Percentiles rank a stretch among this genome's conserved stretches.
Conservation (phyloP, 805 yeast genomes). For the Lipomyces kockii region DNA sequence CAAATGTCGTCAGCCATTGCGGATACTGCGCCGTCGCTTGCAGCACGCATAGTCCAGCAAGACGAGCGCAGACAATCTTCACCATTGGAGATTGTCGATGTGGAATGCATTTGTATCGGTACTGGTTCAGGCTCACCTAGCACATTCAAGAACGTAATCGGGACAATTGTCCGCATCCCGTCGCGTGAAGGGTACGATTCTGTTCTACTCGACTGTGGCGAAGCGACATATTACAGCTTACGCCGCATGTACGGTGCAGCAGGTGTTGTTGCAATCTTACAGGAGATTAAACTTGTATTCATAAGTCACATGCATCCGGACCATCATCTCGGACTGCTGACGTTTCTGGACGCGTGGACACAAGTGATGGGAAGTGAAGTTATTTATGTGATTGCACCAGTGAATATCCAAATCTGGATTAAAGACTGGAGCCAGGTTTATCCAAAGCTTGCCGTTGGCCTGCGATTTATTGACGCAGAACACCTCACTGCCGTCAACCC, state of each 20-base stretch:
- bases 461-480: constrained; percentile 12
- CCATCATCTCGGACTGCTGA: constrained; percentile 85
- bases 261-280: constrained; percentile 52
- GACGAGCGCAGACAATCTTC: neutral
- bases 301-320: constrained; percentile 96
- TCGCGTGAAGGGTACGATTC: constrained; percentile 39
- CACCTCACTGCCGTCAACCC: neutral
- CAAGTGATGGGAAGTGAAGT: constrained; percentile 34
- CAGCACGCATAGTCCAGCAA: neutral
- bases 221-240: constrained; percentile 79
- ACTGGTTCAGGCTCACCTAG: constrained; percentile 94
- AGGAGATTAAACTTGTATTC: constrained; percentile 67
- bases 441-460: neutral
- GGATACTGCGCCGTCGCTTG: neutral
- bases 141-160: constrained; percentile 81
- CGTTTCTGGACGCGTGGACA: constrained; percentile 71
- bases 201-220: constrained; percentile 90
- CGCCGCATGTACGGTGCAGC: constrained; percentile 60
- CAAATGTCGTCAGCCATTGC: neutral
- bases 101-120: constrained; percentile 78
- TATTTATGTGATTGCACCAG: constrained; percentile 72
- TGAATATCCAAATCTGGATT: constrained; percentile 69
- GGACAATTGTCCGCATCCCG: constrained; percentile 78
- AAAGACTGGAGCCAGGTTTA: constrained; percentile 66
- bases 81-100: constrained; percentile 42